Evolutionary conservation across 78 protist species (phyloP), one percentile per base, ranked within the genome.

Genomic region (Dictyostelium brefeldianum): DNA sequence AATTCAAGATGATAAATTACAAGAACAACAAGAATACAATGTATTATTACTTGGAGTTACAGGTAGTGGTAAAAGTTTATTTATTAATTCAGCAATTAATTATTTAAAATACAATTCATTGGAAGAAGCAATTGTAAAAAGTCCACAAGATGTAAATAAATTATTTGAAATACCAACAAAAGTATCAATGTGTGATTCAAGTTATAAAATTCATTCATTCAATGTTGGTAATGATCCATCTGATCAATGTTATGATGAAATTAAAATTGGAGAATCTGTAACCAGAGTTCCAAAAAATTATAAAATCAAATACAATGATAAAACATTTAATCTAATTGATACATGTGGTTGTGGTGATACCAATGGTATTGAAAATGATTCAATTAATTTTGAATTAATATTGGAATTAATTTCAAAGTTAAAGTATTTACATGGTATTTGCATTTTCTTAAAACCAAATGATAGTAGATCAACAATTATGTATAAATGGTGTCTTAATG

Each of bases 381-480:
- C 48, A 31, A 31, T 67, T 5, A 67, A 67, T 17, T 67, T 67
- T 31, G 75, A 67, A 67, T 31, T 67, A 17, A 67, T 67, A 15
- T 31, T 67, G 25, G n/a, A 41, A 15, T 22, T 29, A 31, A 67
- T 67, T 17, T 29, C 75, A 15, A 20, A 25, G 29, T 67, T 67
- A 67, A 67, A 67, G 31, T 67, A 67, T 67, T 31, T 67, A 67
- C 75, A 67, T 67, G 75, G 75, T 10, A 67, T 67, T 15, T 67
- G 75, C 31, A 12, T 67, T 5, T 67, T 67, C 17, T 29, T 67
- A 47, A 67, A 67, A 31, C 75, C 75, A 67, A 67, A 67, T 31
- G 75, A 67, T 31, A 67, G 75, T 67, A 67, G 75, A 67, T 67
- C 75, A 17, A 67, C 75, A 5, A 17, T 67, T 4, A 12, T 67